Evolutionary conservation across 805 yeast genomes (phyloP).

Genomic region (Yamadazyma olivae): DNA sequence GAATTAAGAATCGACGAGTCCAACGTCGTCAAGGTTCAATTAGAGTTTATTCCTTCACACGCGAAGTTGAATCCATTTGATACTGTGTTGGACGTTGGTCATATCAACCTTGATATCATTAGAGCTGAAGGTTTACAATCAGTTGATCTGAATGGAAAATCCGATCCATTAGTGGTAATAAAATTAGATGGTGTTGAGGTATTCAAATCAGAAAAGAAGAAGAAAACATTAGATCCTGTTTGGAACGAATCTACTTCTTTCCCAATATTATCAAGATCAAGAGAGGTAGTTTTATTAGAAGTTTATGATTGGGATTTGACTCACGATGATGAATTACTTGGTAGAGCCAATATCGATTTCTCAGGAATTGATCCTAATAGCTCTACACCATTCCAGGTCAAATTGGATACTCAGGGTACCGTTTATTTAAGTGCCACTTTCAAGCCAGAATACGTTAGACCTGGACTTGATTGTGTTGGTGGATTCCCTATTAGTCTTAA

Average conservation of each 20-base stretch:
- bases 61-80: conserved; percentile 55
- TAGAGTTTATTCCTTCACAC: conserved; percentile 61
- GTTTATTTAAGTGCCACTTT: conserved; percentile 54
- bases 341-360: conserved; percentile 49
- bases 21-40: conserved; percentile 43
- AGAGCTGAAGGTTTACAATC: conserved; percentile 53
- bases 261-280: conserved; percentile 61
- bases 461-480: conserved; percentile 42
- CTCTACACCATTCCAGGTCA: conserved; percentile 44
- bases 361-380: conserved; percentile 45
- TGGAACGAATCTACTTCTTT: conserved; percentile 70
- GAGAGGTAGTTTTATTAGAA: conserved; percentile 45
- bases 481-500: conserved; percentile 42
- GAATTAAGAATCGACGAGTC: conserved; percentile 40
- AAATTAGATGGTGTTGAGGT: conserved; percentile 51
- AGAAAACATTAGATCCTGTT: conserved; percentile 66
- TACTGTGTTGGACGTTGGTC: conserved; percentile 67
- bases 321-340: conserved; percentile 63
- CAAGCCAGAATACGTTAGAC: conserved; percentile 64
- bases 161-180: conserved; percentile 67
- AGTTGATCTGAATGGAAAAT: conserved; percentile 71
- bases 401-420: conserved; percentile 63
- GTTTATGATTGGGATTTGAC: conserved; percentile 79
- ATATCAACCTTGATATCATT: conserved; percentile 51
- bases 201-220: conserved; percentile 57